Evolutionary conservation across 345 rosid genomes (phyloP), one percentile per base, ranked within the genome.

Genomic region (Trapa bicornis): DNA sequence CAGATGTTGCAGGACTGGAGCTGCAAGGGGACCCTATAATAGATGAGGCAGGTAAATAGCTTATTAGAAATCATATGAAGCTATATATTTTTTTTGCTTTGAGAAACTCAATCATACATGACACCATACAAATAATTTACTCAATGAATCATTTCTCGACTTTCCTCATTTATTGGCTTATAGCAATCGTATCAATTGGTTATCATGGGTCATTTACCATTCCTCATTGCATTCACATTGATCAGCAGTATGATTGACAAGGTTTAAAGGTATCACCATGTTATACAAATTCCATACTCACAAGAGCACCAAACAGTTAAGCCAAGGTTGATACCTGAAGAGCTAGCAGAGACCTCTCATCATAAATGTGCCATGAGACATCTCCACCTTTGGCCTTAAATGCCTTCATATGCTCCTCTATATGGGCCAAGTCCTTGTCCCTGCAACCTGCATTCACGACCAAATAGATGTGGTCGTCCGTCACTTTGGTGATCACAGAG

Each of bases 391-490:
- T 91, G 70, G 87, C 80, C 71, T 84, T 87, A 78, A 89, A 95
- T 65, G 93, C 83, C 78, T 91, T 95, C 97, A 94, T 87, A 60
- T 94, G 97, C 75, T 80, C 87, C 77, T 94, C 97, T 45, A 94
- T 89, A 71, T 94, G 97, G 75, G 99, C 97, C 71, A 94, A 82
- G 82, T 94, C 99, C 86, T 94, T 91, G 70, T 91, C 99, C 75
- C 99, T 87, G 75, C 97, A 95, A 36, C 99, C 99, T 50, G 97
- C 99, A 86, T 91, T 91, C 65, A 95, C 97, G 72, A 95, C 99
- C 73, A 95, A 72, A 79, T 95, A 95, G 67, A 95, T 74, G 76
- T 80, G 96, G 38, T 84, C 88, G 73, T 89, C 88, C 36, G 73
- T 80, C 75, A 95, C 96, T 76, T 95, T 91, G 54, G 96, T 85